phyloP scores from a whole-genome alignment of 129 eudicot genomes.

The Chrysanthemum lavandulifolium region DNA sequence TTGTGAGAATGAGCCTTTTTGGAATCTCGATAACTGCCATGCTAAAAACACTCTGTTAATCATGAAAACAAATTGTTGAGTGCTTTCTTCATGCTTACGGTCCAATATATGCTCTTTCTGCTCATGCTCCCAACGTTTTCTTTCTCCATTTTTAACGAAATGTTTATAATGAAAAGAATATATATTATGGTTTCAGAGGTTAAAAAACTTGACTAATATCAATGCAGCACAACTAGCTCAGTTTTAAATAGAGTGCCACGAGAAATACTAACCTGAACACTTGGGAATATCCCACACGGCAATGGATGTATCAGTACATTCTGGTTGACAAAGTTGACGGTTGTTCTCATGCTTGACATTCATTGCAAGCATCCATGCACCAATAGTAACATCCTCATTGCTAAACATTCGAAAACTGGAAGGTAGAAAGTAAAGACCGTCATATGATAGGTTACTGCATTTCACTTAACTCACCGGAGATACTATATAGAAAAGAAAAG shows the following conservation, averaged over 20 bases:
- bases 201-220: background rate
- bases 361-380: constrained; percentile 99
- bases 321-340: constrained; percentile 53
- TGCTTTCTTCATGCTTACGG: too few relatives aligned
- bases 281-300: constrained; percentile 99
- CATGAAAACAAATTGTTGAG: too few relatives aligned
- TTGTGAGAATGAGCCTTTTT: too few relatives aligned
- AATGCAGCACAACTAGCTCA: background rate
- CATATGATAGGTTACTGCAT: background rate
- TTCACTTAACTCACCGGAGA: background rate
- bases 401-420: constrained; percentile 93
- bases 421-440: constrained; percentile 7
- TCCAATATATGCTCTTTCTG: too few relatives aligned
- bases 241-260: background rate
- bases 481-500: background rate
- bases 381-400: constrained; percentile 93
- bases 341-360: constrained; percentile 79
- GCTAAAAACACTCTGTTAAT: too few relatives aligned
- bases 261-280: constrained; percentile 66
- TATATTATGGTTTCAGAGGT: background rate
- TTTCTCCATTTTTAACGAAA: background rate
- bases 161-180: background rate
- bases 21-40: too few relatives aligned
- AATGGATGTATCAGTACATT: constrained; percentile 73
- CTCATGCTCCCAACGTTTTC: background rate